These are phyloP conservation scores for Multifurca ochricompacta DNA, from an alignment of 768 basidiomycete species.

Conservation along the genomic window DNA sequence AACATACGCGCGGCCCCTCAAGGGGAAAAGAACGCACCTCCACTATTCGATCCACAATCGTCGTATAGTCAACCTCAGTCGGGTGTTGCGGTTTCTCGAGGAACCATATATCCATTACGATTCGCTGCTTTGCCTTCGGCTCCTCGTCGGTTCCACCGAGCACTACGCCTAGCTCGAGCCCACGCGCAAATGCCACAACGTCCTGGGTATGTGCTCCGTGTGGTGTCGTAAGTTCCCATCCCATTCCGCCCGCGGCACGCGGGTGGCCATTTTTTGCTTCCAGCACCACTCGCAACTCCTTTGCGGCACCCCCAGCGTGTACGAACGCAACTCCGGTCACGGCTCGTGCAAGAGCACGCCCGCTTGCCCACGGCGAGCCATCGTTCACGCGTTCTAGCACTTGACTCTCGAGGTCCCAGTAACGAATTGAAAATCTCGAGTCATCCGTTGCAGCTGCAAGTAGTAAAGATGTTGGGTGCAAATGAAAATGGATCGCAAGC, in stretches of 20 bases:
- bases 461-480: slow-evolving; percentile 6
- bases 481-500: slow-evolving; percentile 13
- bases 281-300: slow-evolving; percentile 8
- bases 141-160: slow-evolving; percentile 7
- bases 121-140: slow-evolving; percentile 8
- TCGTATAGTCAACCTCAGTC: slow-evolving; percentile 9
- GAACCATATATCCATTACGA: slow-evolving; percentile 14
- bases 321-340: slow-evolving; percentile 9
- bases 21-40: slow-evolving; percentile 6
- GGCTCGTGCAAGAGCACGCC: slow-evolving; percentile 10
- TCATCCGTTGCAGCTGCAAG: slow-evolving; percentile 17
- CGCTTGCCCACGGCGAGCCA: slow-evolving; percentile 9
- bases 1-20: background rate
- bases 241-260: slow-evolving; percentile 11
- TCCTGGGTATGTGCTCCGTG: background rate
- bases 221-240: slow-evolving; percentile 11
- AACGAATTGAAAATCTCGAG: slow-evolving; percentile 10
- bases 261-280: slow-evolving; percentile 4
- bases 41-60: slow-evolving; percentile 7
- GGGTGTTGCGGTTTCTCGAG: slow-evolving; percentile 2
- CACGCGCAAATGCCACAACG: slow-evolving; percentile 4
- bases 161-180: slow-evolving; percentile 10
- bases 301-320: slow-evolving; percentile 6
- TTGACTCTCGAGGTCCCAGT: slow-evolving; percentile 11
- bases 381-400: slow-evolving; percentile 4